These are phyloP conservation scores for Lanmaoa rubissima DNA, from an alignment of 768 basidiomycete genomes.

Conservation along the genomic window DNA sequence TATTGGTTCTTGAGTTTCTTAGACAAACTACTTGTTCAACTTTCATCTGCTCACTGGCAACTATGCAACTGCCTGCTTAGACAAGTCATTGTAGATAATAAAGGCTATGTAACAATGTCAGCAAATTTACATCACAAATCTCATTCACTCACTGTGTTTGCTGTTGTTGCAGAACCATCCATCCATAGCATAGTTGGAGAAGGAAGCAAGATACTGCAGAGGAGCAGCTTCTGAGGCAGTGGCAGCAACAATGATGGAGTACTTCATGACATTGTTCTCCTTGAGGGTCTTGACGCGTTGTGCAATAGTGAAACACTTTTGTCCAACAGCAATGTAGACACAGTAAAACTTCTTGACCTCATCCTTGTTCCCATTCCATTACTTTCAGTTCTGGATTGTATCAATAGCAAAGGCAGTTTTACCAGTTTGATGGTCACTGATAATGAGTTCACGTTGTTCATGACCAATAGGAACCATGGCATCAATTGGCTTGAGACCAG, in stretches of 20 bases:
- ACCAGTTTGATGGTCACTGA: conserved; percentile 99
- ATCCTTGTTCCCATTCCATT: conserved; percentile 98
- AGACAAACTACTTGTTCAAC: too few relatives aligned
- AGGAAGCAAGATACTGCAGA: conserved; percentile 98
- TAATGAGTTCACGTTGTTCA: conserved; percentile 99
- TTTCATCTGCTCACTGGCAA: too few relatives aligned
- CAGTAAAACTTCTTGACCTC: conserved; percentile 99
- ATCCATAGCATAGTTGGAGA: conserved; percentile 99
- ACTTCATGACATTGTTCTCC: conserved; percentile 99
- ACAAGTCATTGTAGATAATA: conserved; percentile 99
- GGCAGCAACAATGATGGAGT: conserved; percentile 98
- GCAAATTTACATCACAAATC: background rate
- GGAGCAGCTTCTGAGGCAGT: conserved; percentile 99
- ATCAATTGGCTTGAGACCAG: conserved; percentile 99
- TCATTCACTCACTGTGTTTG: conserved; percentile 78
- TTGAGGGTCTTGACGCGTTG: conserved; percentile 99
- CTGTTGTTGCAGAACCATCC: conserved; percentile 99
- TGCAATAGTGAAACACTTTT: conserved; percentile 99
- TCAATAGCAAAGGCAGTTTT: conserved; percentile 99
- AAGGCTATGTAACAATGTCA: conserved; percentile 54
- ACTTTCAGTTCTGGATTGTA: conserved; percentile 99
- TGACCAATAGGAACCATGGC: conserved; percentile 99
- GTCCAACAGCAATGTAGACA: conserved; percentile 98
- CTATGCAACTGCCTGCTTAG: conserved; percentile 99
- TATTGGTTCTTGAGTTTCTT: too few relatives aligned